Evolutionary conservation across 306 rosid genomes (phyloP), one percentile per base, ranked within the genome.

Genomic region (Lupinus albus): DNA sequence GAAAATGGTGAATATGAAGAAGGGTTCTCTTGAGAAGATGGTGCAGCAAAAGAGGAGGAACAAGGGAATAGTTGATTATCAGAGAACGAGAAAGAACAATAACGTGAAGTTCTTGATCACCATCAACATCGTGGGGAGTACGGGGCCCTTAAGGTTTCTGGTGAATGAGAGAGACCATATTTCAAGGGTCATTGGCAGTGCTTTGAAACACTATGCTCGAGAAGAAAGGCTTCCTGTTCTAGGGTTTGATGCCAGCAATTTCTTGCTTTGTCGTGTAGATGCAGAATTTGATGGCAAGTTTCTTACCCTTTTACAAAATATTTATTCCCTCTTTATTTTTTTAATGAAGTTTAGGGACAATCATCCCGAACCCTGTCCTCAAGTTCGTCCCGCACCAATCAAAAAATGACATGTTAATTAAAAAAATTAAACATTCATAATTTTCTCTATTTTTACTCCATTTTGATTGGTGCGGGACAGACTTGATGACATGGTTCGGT

Each of bases 181-280:
- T 41, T 87, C 92, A 8, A 81, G 75, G 2, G 92, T 92, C 11
- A 92, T 87, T 41, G 86, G 81, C 13, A 85, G 85, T 41, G 85
- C 87, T 12, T 76, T 92, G 51, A 92, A 92, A 77, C 82, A 83
- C 6, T 92, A 89, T 64, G 95, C 97, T 0, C 86, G 95, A 3
- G 91, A 92, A 82, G 97, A 91, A n/a, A 87, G 97, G 7, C 84
- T 92, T 51, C 96, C 96, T n/a, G 68, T 84, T 81, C 87, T 92
- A 1, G 91, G 96, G 1, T 84, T 85, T 11, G 76, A 89, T 71
- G 77, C 81, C 67, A 39, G 42, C 48, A 83, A 84, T n/a, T 89
- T 92, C 61, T 67, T 79, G 42, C 96, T 92, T 56, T 89, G 89
- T 67, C 74, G 78, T 73, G 86, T 90, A 5, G 73, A 67, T 63